Base-by-base conservation (phyloP, 2,329 filamentous ascomycete genomes). In the Ophiocordyceps australis region DNA sequence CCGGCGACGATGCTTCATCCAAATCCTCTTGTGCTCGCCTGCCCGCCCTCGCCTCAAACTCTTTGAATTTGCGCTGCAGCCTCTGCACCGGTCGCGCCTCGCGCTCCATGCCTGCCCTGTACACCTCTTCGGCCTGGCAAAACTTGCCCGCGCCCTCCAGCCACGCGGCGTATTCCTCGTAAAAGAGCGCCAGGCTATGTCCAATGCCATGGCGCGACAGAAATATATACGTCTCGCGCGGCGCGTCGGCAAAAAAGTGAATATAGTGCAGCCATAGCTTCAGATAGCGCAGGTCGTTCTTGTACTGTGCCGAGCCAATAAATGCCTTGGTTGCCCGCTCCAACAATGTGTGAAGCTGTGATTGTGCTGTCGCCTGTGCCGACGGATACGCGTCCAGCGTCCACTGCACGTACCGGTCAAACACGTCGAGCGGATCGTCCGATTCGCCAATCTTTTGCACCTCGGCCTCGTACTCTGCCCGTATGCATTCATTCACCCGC, bases 371-470 rank as follows among this genome's bases (percentile, higher is more conserved):
- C 28, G 85, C 82, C 55, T 94, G 85, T 14, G 86, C 80, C 0
- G 85, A 86, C 3, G 89, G 86, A 47, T 95, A 98, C 27, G 86
- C 78, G 49, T 94, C 81, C 16, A 95, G 59, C 2, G 85, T 93
- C 89, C 89, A 98, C 52, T 82, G 82, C 30, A 95, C 81, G 46
- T 98, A 98, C 46, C 89, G 75, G 48, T 95, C 86, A 55, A 82
- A 98, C 33, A 94, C 68, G 41, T 95, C 89, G 24, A 98, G 70
- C 2, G 89, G 89, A 42, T 98, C 89, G 45, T 98, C 89, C 0
- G 80, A 81, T 46, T 98, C 89, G 34, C 70, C 67, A 26, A 91
- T 74, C 24, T 61, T 68, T 22, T 70, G 62, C 12, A 95, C 53
- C 49, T 95, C 89, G 9, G 71, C 65, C 51, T 98, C 89, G 40